These are phyloP conservation scores for Pleodorina starrii DNA, from an alignment of 139 green algal genomes.

Conservation along the genomic window DNA sequence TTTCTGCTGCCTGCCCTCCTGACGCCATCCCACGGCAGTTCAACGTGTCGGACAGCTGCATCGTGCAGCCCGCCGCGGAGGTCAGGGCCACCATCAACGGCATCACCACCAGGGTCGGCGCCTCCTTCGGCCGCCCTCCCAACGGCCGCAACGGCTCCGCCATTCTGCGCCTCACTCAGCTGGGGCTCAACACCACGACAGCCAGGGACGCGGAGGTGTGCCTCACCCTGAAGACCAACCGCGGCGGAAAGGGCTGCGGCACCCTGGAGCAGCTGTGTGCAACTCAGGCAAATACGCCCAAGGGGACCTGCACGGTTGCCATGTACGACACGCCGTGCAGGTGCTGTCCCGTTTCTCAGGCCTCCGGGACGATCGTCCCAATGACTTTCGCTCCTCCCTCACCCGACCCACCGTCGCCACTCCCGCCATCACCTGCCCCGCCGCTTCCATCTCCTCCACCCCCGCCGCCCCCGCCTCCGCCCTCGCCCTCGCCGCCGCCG, in stretches of 20 bases:
- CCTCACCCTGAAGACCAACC: background rate
- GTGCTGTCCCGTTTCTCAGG: background rate
- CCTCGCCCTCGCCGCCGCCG: background rate
- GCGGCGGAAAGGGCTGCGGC: background rate
- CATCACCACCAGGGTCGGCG: background rate
- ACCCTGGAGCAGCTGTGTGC: constrained; percentile 23
- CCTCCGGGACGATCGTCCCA: background rate
- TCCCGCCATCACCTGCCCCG: background rate
- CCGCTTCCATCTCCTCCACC: background rate
- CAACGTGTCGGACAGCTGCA: constrained; percentile 4
- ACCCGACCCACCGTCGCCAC: background rate
- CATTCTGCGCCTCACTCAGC: constrained; percentile 10
- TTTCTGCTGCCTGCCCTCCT: no score
- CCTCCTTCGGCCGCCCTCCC: background rate
- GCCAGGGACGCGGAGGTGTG: background rate
- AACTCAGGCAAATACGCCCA: background rate
- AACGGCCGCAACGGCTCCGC: background rate
- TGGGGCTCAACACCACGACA: background rate
- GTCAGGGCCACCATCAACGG: constrained; percentile 12
- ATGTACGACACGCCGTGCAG: background rate
- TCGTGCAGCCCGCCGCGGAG: background rate
- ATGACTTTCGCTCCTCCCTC: background rate
- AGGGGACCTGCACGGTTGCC: background rate
- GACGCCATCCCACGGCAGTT: no score
- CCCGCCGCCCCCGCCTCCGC: background rate